Evolutionary conservation across 768 basidiomycete species (phyloP), one percentile per base, ranked within the genome.

Genomic region (Termitomyces sp.): DNA sequence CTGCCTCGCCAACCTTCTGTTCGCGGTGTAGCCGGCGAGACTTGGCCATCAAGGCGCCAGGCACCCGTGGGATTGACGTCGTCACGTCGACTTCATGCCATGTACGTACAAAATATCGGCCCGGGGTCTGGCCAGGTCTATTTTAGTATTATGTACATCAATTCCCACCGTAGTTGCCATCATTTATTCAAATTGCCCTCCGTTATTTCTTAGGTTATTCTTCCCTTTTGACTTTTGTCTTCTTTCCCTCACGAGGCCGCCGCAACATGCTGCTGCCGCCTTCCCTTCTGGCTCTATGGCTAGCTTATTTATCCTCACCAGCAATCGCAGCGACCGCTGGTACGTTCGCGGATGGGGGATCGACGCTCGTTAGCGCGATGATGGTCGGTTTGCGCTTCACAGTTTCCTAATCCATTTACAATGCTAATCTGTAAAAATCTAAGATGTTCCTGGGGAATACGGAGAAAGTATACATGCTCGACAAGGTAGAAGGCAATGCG

Each of bases 401-500:
- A 24, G 12, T 22, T 45, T 35, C 13, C 13, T 5, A 28, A 56
- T 13, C 24, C 18, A 57, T 48, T n/a, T 20, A 28, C 57, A 40
- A 18, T 40, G 18, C 49, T 49, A n/a, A 57, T 16, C 20, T 12
- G 15, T 2, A 20, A 12, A 39, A 56, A 18, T 28, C 2, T 28
- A 28, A 86, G 87, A 82, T 86, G 81, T 89, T 91, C 71, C 75
- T 91, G 55, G 89, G 87, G 33, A 87, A 84, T 60, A 74, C 78
- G 11, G 76, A 89, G 56, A 88, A 85, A 68, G 83, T 92, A 46
- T 92, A 91, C 75, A 88, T 92, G 42, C 75, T 92, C 11, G 91
- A 93, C 77, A 93, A 93, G 78, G 81, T 84, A 0, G 89, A 91
- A 70, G 83, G 82, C n/a, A 91, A 91, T 67, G 75, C 78, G 1